A percentile compares a stretch with the other conserved stretches of the same genome.
phyloP scores from a whole-genome alignment of 345 rosid species.

The Kandelia obovata region DNA sequence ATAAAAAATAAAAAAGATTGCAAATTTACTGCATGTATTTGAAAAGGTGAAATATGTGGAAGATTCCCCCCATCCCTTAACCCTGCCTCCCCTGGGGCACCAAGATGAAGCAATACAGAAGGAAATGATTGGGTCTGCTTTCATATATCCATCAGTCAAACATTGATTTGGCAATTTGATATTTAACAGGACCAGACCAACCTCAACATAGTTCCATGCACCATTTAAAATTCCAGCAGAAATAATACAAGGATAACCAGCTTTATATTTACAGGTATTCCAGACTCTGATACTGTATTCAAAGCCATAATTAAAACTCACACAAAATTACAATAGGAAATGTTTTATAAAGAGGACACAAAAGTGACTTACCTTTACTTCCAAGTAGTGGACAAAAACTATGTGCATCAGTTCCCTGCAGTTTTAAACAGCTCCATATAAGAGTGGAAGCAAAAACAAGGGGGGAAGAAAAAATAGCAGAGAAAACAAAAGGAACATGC shows the following conservation, averaged over 20 bases:
- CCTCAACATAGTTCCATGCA: background rate
- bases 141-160: background rate
- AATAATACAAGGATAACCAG: background rate
- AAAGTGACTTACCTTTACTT: slow-evolving; percentile 63
- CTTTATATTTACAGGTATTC: background rate
- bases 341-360: background rate
- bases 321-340: too few species aligned
- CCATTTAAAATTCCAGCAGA: slow-evolving; percentile 1
- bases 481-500: background rate
- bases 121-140: background rate
- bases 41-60: too few species aligned
- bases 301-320: background rate
- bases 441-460: slow-evolving; percentile 12
- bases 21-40: too few species aligned
- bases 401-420: slow-evolving; percentile 80
- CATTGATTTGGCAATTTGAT: background rate
- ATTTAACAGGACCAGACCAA: background rate
- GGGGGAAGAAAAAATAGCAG: slow-evolving; percentile 16
- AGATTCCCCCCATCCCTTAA: too few species aligned
- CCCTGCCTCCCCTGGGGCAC: too few species aligned
- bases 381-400: slow-evolving; percentile 88
- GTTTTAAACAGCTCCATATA: slow-evolving; percentile 23
- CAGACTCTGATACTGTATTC: background rate
- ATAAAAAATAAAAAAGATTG: too few species aligned
- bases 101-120: background rate